phyloP scores from a whole-genome alignment of 1,284 basidiomycete species.

The Apiotrichum montevideense region DNA sequence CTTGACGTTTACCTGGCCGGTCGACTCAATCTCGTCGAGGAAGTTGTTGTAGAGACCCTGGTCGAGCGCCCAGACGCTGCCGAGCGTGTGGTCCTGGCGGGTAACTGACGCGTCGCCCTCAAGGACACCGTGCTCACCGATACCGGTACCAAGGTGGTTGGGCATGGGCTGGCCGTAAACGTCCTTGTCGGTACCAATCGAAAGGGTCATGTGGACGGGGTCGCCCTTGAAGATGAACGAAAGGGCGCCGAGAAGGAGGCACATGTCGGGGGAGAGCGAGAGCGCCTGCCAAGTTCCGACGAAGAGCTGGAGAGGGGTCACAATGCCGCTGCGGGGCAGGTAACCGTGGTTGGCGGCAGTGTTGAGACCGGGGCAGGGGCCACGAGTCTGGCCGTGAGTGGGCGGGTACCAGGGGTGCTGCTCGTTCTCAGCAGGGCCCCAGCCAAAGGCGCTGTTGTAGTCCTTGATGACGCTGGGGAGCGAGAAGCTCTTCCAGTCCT shows the following conservation, averaged over 20 bases:
- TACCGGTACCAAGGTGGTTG: not conserved
- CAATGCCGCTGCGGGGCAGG: slow-evolving; percentile 29
- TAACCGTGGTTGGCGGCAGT: slow-evolving; percentile 36
- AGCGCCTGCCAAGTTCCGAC: slow-evolving; percentile 5
- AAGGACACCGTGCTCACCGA: slow-evolving; percentile 6
- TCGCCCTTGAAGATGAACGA: slow-evolving; percentile 8
- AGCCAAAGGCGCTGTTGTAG: not conserved
- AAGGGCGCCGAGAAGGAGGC: not conserved
- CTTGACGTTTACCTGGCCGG: slow-evolving; percentile 1
- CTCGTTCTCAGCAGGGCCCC: slow-evolving; percentile 9
- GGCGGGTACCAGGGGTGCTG: slow-evolving; percentile 23
- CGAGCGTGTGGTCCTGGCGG: slow-evolving; percentile 6
- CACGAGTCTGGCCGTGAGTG: slow-evolving; percentile 22
- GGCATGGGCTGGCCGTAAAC: not conserved
- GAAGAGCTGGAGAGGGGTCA: slow-evolving; percentile 23
- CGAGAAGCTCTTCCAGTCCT: not conserved
- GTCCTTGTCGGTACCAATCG: slow-evolving; percentile 6
- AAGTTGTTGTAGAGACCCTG: not conserved
- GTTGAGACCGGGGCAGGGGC: slow-evolving; percentile 41
- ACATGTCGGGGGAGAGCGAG: slow-evolving; percentile 8
- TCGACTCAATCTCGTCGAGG: not conserved
- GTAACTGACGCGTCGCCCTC: slow-evolving; percentile 12
- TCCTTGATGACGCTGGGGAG: no score
- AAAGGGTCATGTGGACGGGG: slow-evolving; percentile 2
- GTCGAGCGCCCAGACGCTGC: not conserved